Evolutionary conservation across 2,329 filamentous ascomycete species (phyloP).

Genomic region (Penicillium nordicum): DNA sequence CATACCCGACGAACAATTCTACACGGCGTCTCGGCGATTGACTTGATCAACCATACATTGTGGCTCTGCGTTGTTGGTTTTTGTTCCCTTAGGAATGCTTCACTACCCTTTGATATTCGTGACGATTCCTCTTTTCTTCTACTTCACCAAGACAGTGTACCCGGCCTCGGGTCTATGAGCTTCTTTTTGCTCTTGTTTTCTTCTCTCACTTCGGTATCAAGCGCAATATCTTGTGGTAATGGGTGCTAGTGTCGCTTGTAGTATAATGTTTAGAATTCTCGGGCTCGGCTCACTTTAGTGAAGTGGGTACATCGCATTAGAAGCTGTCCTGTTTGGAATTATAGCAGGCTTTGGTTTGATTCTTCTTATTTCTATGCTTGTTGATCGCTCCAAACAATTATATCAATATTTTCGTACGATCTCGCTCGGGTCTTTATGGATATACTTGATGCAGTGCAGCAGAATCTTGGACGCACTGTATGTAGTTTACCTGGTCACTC

Average conservation of each 20-base stretch:
- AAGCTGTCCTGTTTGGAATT: neutral
- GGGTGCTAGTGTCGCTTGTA: neutral
- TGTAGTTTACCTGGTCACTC: neutral
- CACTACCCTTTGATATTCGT: neutral
- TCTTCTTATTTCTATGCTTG: neutral
- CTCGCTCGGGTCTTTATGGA: neutral
- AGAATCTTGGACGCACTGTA: neutral
- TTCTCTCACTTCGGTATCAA: neutral
- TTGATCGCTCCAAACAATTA: neutral
- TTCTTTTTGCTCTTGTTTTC: neutral
- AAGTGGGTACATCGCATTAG: neutral
- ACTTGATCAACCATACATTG: neutral
- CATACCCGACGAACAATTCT: slow-evolving; percentile 8
- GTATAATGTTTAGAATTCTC: neutral
- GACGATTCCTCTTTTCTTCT: neutral
- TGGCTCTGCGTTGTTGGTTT: neutral
- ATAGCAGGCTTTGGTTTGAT: too few relatives aligned
- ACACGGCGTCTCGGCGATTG: slow-evolving; percentile 13
- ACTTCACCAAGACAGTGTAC: neutral
- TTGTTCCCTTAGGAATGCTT: neutral
- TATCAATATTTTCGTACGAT: neutral
- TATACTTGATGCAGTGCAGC: neutral
- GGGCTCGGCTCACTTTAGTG: neutral
- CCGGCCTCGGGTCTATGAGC: neutral
- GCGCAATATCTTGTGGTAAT: neutral